Conservation (phyloP, 208 protist species). For the Trypanosomatidae sp. region DNA sequence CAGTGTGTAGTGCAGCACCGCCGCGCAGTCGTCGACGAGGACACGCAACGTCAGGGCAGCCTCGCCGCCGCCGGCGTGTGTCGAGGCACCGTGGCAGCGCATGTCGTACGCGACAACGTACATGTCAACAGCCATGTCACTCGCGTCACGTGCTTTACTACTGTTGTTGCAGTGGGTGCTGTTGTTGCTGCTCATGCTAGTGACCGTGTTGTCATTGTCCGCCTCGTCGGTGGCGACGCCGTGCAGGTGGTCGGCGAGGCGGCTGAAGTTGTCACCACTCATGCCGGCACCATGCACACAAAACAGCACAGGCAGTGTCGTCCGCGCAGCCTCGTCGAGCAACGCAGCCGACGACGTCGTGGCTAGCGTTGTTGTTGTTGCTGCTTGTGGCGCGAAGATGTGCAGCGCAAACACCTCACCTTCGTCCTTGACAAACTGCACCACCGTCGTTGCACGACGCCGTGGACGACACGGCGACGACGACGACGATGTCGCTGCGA, state of each 20-base stretch:
- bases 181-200: background rate
- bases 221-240: background rate
- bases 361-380: background rate
- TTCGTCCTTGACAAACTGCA: background rate
- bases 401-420: background rate
- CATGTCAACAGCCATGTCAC: background rate
- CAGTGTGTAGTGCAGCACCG: slow-evolving; percentile 24
- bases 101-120: slow-evolving; percentile 65
- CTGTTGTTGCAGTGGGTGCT: background rate
- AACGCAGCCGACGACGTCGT: background rate
- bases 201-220: background rate
- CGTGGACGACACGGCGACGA: no score
- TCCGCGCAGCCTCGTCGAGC: background rate
- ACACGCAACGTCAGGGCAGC: slow-evolving; percentile 38
- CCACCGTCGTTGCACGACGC: no score
- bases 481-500: slow-evolving; percentile 26
- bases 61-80: slow-evolving; percentile 40
- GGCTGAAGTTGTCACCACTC: slow-evolving; percentile 55
- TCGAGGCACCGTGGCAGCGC: slow-evolving; percentile 80
- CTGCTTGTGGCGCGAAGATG: background rate
- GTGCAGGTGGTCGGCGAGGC: slow-evolving; percentile 23
- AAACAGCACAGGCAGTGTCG: slow-evolving; percentile 31
- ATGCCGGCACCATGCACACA: slow-evolving; percentile 87
- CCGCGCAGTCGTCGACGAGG: slow-evolving; percentile 51
- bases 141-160: background rate